A percentile compares a stretch with the other conserved stretches of the same genome.
Conservation (phyloP, 2,329 filamentous ascomycete genomes). For the Penicillium italicum region DNA sequence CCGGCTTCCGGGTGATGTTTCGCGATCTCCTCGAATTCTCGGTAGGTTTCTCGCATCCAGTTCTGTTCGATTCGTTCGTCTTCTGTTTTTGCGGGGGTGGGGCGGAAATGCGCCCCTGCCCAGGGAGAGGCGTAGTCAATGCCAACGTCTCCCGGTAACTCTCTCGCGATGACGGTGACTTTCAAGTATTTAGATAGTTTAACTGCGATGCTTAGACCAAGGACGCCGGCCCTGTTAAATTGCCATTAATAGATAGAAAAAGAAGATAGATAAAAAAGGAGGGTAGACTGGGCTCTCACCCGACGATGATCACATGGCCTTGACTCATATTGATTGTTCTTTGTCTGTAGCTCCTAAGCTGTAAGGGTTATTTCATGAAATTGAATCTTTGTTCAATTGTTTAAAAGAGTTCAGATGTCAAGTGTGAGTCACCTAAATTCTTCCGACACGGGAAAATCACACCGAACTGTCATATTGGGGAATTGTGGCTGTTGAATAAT, state of each 20-base stretch:
- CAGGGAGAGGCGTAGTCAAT: slow-evolving; percentile 5
- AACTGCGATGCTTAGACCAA: background rate
- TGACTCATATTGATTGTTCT: background rate
- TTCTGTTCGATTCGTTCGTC: slow-evolving; percentile 5
- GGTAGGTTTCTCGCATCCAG: slow-evolving; percentile 11
- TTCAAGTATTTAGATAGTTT: background rate
- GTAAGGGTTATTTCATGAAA: no score
- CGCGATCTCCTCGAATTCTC: slow-evolving; percentile 2
- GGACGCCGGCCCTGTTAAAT: background rate
- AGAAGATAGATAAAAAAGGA: background rate
- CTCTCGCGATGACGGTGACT: slow-evolving; percentile 2
- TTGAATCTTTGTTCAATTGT: no score
- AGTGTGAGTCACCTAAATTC: background rate
- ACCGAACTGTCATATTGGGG: background rate
- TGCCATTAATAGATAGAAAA: background rate
- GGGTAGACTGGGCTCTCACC: background rate
- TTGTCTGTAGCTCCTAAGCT: background rate
- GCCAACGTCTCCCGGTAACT: slow-evolving; percentile 2
- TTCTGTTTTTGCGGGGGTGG: slow-evolving; percentile 6
- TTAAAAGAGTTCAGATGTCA: background rate
- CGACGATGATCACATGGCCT: background rate
- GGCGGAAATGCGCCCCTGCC: slow-evolving; percentile 13
- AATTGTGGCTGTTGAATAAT: background rate
- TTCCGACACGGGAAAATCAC: background rate
- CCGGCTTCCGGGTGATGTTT: slow-evolving; percentile 2